These are phyloP conservation scores for Hericium alpestre DNA, from an alignment of 768 basidiomycete species.

Conservation along the genomic window DNA sequence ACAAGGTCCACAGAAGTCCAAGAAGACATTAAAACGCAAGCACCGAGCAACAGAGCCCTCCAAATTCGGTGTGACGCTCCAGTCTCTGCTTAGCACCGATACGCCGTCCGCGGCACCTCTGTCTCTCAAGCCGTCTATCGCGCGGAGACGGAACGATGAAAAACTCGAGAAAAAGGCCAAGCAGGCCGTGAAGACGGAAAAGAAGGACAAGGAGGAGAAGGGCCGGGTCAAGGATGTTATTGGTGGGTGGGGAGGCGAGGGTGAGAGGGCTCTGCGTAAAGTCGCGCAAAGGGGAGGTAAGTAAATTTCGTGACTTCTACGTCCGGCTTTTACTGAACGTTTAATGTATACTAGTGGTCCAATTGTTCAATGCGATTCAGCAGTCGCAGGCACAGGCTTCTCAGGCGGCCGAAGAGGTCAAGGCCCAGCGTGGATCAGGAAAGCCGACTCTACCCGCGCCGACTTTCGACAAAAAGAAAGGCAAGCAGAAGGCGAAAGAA, in stretches of 20 bases:
- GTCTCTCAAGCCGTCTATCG: conserved; percentile 68
- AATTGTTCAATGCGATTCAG: conserved; percentile 79
- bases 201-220: conserved; percentile 64
- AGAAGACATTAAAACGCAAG: conserved; percentile 75
- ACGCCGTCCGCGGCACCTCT: conserved; percentile 62
- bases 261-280: conserved; percentile 67
- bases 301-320: conserved; percentile 11
- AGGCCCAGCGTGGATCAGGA: conserved; percentile 56
- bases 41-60: conserved; percentile 65
- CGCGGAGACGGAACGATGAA: conserved; percentile 60
- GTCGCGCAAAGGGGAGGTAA: conserved; percentile 78
- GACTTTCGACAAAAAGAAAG: conserved; percentile 37
- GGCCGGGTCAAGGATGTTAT: conserved; percentile 60
- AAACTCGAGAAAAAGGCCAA: conserved; percentile 65
- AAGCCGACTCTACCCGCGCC: conserved; percentile 68
- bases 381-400: conserved; percentile 58
- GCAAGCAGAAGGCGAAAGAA: conserved; percentile 37
- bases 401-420: conserved; percentile 44
- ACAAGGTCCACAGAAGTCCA: conserved; percentile 51
- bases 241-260: conserved; percentile 83
- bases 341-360: conserved; percentile 45
- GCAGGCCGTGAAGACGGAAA: conserved; percentile 60
- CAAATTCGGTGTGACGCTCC: conserved; percentile 65
- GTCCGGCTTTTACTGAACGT: neutral
- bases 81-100: conserved; percentile 61